A percentile compares a stretch with the other conserved stretches of the same genome.
Evolutionary conservation across 257 asterid genomes (phyloP).

Genomic region (Solanum ossicruentum): DNA sequence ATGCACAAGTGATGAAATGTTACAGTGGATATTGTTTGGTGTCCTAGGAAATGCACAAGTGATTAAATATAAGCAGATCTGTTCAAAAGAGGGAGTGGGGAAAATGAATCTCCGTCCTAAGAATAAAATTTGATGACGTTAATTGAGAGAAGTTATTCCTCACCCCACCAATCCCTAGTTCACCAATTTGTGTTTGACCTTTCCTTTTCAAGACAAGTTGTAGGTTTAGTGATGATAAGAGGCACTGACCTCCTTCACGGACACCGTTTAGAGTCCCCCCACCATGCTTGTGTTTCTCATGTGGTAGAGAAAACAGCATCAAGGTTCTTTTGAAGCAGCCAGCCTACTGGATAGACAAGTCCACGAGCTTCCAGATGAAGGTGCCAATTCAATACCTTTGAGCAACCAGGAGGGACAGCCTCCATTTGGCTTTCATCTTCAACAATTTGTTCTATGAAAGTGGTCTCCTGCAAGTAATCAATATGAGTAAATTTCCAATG

Average conservation of each 20-base stretch:
- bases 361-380: conserved; percentile 60
- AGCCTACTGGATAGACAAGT: conserved; percentile 51
- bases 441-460: conserved; percentile 81
- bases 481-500: background rate
- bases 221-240: background rate
- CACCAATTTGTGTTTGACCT: background rate
- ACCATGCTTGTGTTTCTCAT: conserved; percentile 7
- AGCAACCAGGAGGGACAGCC: conserved; percentile 60
- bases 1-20: background rate
- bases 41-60: background rate
- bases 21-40: background rate
- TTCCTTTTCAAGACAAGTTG: background rate
- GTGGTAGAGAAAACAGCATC: conserved; percentile 37
- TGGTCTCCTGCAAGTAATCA: conserved; percentile 56
- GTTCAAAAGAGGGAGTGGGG: background rate
- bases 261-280: background rate
- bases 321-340: conserved; percentile 69
- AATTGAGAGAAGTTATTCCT: background rate
- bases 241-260: background rate
- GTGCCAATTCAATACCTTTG: conserved; percentile 62
- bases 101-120: background rate
- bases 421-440: conserved; percentile 98
- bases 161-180: background rate
- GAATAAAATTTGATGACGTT: background rate
- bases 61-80: background rate